Conservation (phyloP, 345 rosid genomes). For the Gossypium stocksii region DNA sequence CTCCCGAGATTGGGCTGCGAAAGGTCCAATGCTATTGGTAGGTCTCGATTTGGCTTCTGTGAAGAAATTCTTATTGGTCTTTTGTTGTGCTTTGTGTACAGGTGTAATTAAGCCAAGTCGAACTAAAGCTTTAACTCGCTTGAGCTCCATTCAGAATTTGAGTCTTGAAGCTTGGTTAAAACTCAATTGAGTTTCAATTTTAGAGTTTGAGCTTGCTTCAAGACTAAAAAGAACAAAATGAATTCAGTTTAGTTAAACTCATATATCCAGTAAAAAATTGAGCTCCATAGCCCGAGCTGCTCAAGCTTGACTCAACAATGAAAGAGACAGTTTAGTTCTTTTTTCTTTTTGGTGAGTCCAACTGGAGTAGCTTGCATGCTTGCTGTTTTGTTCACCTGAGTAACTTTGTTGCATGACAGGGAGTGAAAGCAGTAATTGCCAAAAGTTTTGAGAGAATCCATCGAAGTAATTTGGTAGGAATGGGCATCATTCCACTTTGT, state of each 20-base stretch:
- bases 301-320: background rate
- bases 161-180: background rate
- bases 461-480: slow-evolving; percentile 95
- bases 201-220: background rate
- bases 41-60: slow-evolving; percentile 14
- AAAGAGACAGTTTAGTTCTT: background rate
- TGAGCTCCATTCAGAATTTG: background rate
- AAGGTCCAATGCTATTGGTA: slow-evolving; percentile 97
- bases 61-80: background rate
- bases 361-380: background rate
- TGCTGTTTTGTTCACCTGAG: background rate
- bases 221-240: background rate
- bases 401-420: slow-evolving; percentile 43
- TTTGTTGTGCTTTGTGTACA: background rate
- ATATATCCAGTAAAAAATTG: background rate
- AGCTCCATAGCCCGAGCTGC: background rate
- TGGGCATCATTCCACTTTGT: slow-evolving; percentile 95
- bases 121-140: background rate
- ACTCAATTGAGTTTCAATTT: background rate
- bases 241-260: background rate
- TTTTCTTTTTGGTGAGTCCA: background rate
- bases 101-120: background rate
- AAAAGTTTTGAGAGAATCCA: slow-evolving; percentile 99
- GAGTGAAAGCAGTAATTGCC: slow-evolving; percentile 94
- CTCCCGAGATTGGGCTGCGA: slow-evolving; percentile 99